Evolutionary conservation across 352 stramenopile species (phyloP), one percentile per base, ranked within the genome.

Genomic region (Pythium rhizo-oryzae): DNA sequence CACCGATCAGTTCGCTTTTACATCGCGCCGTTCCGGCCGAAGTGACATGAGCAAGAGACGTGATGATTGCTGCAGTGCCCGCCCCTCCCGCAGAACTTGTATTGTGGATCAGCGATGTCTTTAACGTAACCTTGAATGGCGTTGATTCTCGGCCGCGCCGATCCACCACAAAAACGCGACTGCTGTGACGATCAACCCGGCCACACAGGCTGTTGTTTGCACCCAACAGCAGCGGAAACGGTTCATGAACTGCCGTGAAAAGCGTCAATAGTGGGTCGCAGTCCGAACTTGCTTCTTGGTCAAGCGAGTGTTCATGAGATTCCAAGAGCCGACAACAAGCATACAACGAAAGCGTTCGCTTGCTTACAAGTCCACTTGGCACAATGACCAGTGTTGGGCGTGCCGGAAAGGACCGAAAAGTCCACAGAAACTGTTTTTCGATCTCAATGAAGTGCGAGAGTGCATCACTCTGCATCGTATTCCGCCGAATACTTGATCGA

Each of bases 371-470:
- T 49, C 70, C 62, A n/a, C 62, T 83, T 1, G 80, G 82, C 23
- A 85, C 59, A 28, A 87, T 28, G 0, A 90, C 13, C 8, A 90
- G 46, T n/a, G 75, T 80, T 13, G 79, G 74, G 0, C 49, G 67
- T 19, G 41, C 71, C 4, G 63, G 72, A 23, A 85, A 73, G 23
- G 66, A 70, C 1, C 70, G 71, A 21, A 85, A 85, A 1, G 75
- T 81, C 82, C 79, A 90, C 18, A 79, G 65, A 16, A 67, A 73
- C 33, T 84, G 75, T 53, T 80, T 71, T 37, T 84, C 76, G 30
- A 81, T 50, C 58, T 87, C 72, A 30, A 80, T 71, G 43, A 76
- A 78, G 35, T 85, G 73, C 0, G 65, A 59, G 25, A 76, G 74
- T 19, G 65, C 59, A 8, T 59, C 28, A 24, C 11, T 69, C 19